Conservation (phyloP, 495 filamentous ascomycete genomes). For the Daldinia loculata region DNA sequence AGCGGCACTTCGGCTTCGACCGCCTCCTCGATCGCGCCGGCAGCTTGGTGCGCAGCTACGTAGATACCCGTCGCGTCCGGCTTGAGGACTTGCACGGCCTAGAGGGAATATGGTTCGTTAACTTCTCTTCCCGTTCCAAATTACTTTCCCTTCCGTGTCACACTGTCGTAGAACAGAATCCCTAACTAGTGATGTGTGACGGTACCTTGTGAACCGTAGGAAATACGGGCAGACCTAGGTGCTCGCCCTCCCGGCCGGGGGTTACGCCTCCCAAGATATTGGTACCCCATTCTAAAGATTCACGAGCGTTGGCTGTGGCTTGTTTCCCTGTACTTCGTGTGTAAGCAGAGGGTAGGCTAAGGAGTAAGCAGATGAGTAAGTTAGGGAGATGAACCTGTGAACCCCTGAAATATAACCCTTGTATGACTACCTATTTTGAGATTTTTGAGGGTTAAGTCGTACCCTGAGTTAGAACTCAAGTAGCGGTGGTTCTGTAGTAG, state of each 20-base stretch:
- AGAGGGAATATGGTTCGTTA: slow-evolving; percentile 1
- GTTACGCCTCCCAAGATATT: slow-evolving; percentile 88
- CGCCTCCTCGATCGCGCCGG: slow-evolving; percentile 83
- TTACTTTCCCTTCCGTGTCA: background rate
- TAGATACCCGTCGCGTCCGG: slow-evolving; percentile 89
- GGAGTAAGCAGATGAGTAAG: background rate
- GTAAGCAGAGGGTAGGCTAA: slow-evolving; percentile 16
- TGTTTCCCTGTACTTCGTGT: slow-evolving; percentile 47
- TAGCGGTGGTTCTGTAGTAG: slow-evolving; percentile 1
- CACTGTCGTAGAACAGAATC: too few relatives aligned
- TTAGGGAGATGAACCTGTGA: slow-evolving; percentile 67
- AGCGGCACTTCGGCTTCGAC: slow-evolving; percentile 89
- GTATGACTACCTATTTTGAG: slow-evolving; percentile 83
- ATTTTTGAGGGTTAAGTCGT: slow-evolving; percentile 74
- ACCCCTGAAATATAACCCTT: slow-evolving; percentile 86
- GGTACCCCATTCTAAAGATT: slow-evolving; percentile 86
- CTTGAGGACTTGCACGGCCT: slow-evolving; percentile 78
- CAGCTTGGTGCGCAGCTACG: slow-evolving; percentile 80
- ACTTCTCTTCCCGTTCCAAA: background rate
- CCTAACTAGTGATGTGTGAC: background rate
- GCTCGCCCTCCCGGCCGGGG: slow-evolving; percentile 77
- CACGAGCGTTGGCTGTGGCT: slow-evolving; percentile 83
- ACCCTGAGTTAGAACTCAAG: slow-evolving; percentile 27
- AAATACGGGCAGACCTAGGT: slow-evolving; percentile 82
- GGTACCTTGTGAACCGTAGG: slow-evolving; percentile 72